These are phyloP conservation scores for Lecanicillium sp. DNA, from an alignment of 2,329 filamentous ascomycete species.

Conservation along the genomic window DNA sequence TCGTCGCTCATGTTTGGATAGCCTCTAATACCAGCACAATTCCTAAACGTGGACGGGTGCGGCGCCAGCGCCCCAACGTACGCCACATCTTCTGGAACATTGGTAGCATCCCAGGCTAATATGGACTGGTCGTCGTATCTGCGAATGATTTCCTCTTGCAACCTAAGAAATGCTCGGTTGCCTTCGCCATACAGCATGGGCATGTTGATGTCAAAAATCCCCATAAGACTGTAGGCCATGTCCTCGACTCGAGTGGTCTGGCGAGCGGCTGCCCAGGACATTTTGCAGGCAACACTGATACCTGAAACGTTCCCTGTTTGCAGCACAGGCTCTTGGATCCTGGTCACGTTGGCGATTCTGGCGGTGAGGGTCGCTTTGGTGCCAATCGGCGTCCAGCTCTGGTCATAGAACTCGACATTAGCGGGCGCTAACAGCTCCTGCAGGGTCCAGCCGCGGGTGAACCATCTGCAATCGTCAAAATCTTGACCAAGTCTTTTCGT, in stretches of 20 bases:
- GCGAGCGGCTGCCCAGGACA: conserved; percentile 16
- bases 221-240: conserved; percentile 17
- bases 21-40: too few species aligned
- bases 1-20: too few species aligned
- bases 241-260: conserved; percentile 16
- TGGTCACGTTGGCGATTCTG: conserved; percentile 12
- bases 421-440: conserved; percentile 54
- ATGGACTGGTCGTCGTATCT: conserved; percentile 13
- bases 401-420: conserved; percentile 20
- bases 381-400: conserved; percentile 18
- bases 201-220: conserved; percentile 18
- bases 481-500: not conserved
- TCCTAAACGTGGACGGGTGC: too few species aligned
- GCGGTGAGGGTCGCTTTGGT: conserved; percentile 12
- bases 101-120: conserved; percentile 19
- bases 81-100: too few species aligned
- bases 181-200: conserved; percentile 18
- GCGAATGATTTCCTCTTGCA: conserved; percentile 17
- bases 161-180: conserved; percentile 8
- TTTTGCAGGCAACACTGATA: conserved; percentile 12
- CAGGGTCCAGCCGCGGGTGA: conserved; percentile 46
- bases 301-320: not conserved
- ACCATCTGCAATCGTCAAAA: conserved; percentile 19
- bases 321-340: conserved; percentile 14
- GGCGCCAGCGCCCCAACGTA: too few species aligned